These are phyloP conservation scores for Hirsutella minnesotensis DNA, from an alignment of 2,329 filamentous ascomycete genomes.

Conservation along the genomic window DNA sequence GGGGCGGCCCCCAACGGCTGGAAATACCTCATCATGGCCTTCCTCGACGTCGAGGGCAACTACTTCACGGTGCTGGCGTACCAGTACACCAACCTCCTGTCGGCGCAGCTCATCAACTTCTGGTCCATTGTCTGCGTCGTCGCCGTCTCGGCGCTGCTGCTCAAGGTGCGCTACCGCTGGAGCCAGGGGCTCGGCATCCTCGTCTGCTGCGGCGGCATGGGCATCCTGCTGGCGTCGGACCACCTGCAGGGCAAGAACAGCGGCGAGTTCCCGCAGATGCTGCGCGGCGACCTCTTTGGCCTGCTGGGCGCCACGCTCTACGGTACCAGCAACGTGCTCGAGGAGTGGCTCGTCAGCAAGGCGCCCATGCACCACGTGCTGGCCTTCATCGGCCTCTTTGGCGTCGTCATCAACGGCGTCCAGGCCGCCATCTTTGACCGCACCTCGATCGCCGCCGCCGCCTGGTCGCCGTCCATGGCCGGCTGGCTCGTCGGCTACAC, in stretches of 20 bases:
- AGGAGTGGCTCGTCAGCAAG: conserved; percentile 87
- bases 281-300: conserved; percentile 90
- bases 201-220: conserved; percentile 82
- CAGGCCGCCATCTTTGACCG: conserved; percentile 91
- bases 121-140: conserved; percentile 96
- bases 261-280: conserved; percentile 52
- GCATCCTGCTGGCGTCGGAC: conserved; percentile 75
- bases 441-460: conserved; percentile 6
- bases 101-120: conserved; percentile 93
- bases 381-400: conserved; percentile 80
- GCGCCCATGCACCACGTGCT: conserved; percentile 87
- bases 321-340: conserved; percentile 79
- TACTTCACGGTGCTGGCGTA: conserved; percentile 97
- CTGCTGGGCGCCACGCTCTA: conserved; percentile 84
- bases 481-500: conserved; percentile 90
- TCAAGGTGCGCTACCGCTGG: conserved; percentile 80
- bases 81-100: conserved; percentile 81
- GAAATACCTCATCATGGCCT: conserved; percentile 88
- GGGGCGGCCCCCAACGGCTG: conserved; percentile 64
- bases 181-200: conserved; percentile 80
- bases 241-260: conserved; percentile 68
- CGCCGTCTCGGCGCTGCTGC: conserved; percentile 65
- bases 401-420: conserved; percentile 79
- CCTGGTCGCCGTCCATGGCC: conserved; percentile 32
- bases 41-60: conserved; percentile 92